Percentiles rank a stretch among this genome's conserved stretches.
These are phyloP conservation scores for Aspergillus aculeatus DNA, from an alignment of 2,329 filamentous ascomycete genomes.

Conservation along the genomic window DNA sequence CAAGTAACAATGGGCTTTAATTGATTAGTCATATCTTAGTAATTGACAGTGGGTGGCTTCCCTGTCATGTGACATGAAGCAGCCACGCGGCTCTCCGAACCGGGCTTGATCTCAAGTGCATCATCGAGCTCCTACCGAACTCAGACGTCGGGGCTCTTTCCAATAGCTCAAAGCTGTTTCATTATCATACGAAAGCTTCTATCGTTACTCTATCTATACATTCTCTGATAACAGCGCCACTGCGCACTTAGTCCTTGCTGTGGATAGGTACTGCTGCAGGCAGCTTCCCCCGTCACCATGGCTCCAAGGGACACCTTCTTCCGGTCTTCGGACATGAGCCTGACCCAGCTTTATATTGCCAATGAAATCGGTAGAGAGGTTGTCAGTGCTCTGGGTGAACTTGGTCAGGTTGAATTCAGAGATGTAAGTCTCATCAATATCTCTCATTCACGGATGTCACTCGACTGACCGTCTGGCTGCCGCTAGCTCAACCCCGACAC, in stretches of 20 bases:
- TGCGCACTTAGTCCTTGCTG: conserved; percentile 15
- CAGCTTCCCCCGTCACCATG: conserved; percentile 47
- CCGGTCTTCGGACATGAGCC: conserved; percentile 99
- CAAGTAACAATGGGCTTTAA: no score
- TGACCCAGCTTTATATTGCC: conserved; percentile 99
- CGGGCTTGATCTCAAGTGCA: neutral
- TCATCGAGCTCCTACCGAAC: conserved; percentile 1
- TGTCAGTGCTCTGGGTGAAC: conserved; percentile 91
- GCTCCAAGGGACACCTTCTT: conserved; percentile 87
- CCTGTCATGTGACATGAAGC: conserved; percentile 21
- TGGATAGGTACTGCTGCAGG: conserved; percentile 24
- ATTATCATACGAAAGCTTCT: conserved; percentile 10
- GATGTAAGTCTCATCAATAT: conserved; percentile 66
- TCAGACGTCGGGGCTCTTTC: conserved; percentile 16
- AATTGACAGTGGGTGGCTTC: neutral
- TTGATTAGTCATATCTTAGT: neutral
- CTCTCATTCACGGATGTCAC: neutral
- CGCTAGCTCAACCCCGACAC: conserved; percentile 83
- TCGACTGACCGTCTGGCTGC: conserved; percentile 20
- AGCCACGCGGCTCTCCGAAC: conserved; percentile 20
- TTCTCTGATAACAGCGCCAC: neutral
- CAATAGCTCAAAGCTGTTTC: conserved; percentile 8
- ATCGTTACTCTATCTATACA: conserved; percentile 12
- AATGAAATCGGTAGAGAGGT: conserved; percentile 99
- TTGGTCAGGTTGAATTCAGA: conserved; percentile 94